A percentile compares a stretch with the other conserved stretches of the same genome.
Conservation (phyloP, 768 basidiomycete genomes). For the Lactarius sanguifluus region DNA sequence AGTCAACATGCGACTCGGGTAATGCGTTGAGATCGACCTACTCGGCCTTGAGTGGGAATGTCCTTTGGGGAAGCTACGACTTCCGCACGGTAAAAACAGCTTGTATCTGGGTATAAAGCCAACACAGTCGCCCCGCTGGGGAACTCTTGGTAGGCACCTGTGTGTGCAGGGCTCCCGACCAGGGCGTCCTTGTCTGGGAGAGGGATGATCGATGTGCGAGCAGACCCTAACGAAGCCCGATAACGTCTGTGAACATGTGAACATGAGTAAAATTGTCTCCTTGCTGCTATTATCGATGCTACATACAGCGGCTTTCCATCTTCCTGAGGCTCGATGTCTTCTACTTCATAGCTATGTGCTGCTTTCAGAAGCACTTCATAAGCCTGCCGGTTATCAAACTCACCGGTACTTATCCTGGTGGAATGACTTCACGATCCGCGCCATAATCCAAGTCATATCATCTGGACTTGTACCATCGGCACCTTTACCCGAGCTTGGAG, state of each 20-base stretch:
- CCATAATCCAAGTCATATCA: constrained; percentile 72
- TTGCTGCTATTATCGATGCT: not conserved
- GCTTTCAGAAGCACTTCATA: constrained; percentile 1
- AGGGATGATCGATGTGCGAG: constrained; percentile 59
- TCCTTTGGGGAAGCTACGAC: constrained; percentile 68
- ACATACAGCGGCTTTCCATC: constrained; percentile 57
- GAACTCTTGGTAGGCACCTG: constrained; percentile 71
- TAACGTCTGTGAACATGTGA: constrained; percentile 52
- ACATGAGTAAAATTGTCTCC: constrained; percentile 9
- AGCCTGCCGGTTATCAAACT: constrained; percentile 21
- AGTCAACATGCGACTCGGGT: constrained; percentile 34
- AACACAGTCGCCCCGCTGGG: constrained; percentile 70
- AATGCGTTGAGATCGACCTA: constrained; percentile 35
- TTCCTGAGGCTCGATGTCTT: constrained; percentile 82
- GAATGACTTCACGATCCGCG: constrained; percentile 68
- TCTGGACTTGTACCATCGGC: constrained; percentile 52
- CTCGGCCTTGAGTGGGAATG: constrained; percentile 39
- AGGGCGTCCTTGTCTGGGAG: constrained; percentile 70
- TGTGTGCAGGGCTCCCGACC: constrained; percentile 58
- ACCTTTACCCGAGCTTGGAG: constrained; percentile 49
- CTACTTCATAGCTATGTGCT: constrained; percentile 70
- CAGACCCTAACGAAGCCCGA: constrained; percentile 56
- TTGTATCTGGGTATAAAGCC: constrained; percentile 89
- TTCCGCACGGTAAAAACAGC: constrained; percentile 87
- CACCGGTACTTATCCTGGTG: constrained; percentile 72